A percentile compares a stretch with the other conserved stretches of the same genome.
Conservation (phyloP, 2,329 filamentous ascomycete species). For the Domatiomyces catenatus region DNA sequence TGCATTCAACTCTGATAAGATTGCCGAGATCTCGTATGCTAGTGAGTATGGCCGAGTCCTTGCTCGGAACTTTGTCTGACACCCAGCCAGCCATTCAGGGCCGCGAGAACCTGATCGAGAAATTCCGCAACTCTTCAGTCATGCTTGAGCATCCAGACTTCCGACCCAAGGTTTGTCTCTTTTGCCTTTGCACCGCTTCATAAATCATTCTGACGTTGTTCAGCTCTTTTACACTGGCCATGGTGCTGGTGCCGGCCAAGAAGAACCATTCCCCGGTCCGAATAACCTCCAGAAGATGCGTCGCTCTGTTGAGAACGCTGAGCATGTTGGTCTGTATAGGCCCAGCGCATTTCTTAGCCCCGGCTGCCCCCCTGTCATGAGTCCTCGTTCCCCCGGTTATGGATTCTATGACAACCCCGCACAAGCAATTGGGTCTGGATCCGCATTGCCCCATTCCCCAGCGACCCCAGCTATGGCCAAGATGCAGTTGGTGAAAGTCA, state of each 20-base stretch:
- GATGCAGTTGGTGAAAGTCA: constrained; percentile 2
- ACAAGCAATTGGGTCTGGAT: constrained; percentile 2
- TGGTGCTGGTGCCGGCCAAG: constrained; percentile 46
- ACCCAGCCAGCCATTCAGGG: constrained; percentile 62
- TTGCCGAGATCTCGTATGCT: constrained; percentile 87
- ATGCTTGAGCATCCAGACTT: constrained; percentile 76
- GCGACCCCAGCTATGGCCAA: not conserved
- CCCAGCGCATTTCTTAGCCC: not conserved
- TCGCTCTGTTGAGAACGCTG: constrained; percentile 72
- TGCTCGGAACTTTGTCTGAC: constrained; percentile 4
- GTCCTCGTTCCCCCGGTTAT: not conserved
- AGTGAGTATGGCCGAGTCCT: constrained; percentile 40
- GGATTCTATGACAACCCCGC: constrained; percentile 9
- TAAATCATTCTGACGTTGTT: constrained; percentile 2
- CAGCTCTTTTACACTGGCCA: constrained; percentile 40
- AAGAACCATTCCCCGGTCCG: constrained; percentile 60
- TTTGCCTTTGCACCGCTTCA: not conserved
- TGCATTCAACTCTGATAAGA: constrained; percentile 68
- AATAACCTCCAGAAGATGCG: constrained; percentile 82
- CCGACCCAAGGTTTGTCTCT: constrained; percentile 55
- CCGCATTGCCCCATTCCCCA: not conserved
- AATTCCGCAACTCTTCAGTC: constrained; percentile 92
- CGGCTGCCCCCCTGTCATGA: not conserved
- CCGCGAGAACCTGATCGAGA: constrained; percentile 75
- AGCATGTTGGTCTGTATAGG: constrained; percentile 53